Conservation (phyloP, 2,329 filamentous ascomycete genomes). For the Trichoderma endophyticum region DNA sequence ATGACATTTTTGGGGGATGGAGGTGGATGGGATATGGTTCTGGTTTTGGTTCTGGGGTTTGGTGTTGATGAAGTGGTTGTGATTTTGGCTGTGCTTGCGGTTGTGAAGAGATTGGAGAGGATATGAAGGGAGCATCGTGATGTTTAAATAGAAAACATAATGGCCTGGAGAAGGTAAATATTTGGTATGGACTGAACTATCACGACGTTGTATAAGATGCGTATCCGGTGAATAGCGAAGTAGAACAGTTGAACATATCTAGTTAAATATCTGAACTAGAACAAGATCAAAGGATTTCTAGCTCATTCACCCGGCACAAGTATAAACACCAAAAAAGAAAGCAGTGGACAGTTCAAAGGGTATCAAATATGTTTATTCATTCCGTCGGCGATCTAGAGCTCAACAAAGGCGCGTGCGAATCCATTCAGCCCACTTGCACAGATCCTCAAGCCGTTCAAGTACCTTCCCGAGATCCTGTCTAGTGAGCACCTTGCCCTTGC, state of each 20-base stretch:
- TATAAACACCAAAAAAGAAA: neutral
- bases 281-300: neutral
- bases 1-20: neutral
- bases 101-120: neutral
- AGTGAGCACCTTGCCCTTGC: slow-evolving; percentile 37
- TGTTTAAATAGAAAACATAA: neutral
- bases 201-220: neutral
- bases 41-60: neutral
- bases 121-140: neutral
- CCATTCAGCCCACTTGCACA: slow-evolving; percentile 54
- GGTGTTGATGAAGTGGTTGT: neutral
- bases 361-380: slow-evolving; percentile 13
- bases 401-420: slow-evolving; percentile 40
- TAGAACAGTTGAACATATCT: neutral
- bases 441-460: slow-evolving; percentile 50
- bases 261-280: neutral
- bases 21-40: neutral
- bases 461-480: slow-evolving; percentile 43
- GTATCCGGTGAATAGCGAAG: neutral
- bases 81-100: neutral
- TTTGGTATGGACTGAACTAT: neutral
- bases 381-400: neutral
- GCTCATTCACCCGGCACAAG: neutral
- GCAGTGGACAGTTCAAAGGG: neutral
- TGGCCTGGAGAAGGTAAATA: neutral